Conservation (phyloP, 345 rosid genomes). For the Sonneratia alba region DNA sequence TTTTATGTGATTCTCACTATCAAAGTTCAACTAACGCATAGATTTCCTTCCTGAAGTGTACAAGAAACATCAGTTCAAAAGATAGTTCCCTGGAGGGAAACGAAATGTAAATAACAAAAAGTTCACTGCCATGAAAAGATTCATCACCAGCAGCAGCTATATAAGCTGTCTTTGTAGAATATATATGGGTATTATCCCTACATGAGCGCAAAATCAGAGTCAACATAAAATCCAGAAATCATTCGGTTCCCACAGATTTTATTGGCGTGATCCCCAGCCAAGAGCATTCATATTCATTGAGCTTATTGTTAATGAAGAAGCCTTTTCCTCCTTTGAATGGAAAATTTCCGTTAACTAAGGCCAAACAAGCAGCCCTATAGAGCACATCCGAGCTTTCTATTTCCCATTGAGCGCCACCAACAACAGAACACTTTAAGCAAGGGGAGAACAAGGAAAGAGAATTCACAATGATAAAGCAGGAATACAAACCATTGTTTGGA, state of each 20-base stretch:
- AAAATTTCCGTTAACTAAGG: neutral
- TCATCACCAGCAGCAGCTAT: neutral
- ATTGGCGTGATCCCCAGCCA: neutral
- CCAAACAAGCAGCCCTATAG: neutral
- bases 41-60: conserved; percentile 7
- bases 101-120: neutral
- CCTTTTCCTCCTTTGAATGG: neutral
- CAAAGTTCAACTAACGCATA: conserved; percentile 7
- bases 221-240: neutral
- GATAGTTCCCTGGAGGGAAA: neutral
- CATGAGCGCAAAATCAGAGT: neutral
- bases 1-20: conserved; percentile 6
- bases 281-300: neutral
- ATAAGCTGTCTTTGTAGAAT: neutral
- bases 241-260: neutral
- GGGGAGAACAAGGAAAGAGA: neutral
- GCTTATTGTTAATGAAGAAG: neutral
- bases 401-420: neutral
- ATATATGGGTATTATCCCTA: neutral
- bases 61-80: conserved; percentile 4
- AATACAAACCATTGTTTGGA: neutral
- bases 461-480: neutral
- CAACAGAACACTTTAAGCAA: neutral
- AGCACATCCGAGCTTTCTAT: neutral
- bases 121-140: neutral